Percentiles rank a stretch among this genome's conserved stretches.
Conservation (phyloP, 371 early-diverging fungal genomes). For the Rhizopus arrhizus region DNA sequence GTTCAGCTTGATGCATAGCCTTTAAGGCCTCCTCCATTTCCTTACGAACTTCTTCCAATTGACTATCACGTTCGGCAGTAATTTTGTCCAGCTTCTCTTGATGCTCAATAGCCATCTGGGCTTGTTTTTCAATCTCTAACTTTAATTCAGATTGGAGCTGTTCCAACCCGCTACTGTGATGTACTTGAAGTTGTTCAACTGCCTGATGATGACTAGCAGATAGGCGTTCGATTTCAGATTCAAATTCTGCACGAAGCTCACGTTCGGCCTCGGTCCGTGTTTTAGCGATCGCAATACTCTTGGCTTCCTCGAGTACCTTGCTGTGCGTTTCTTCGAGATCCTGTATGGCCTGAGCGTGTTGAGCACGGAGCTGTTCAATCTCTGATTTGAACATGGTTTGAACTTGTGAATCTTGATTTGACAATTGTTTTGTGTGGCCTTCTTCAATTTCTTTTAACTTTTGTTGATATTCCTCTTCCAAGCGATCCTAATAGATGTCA, state of each 20-base stretch:
- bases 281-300: slow-evolving; percentile 17
- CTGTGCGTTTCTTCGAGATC: slow-evolving; percentile 19
- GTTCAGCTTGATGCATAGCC: slow-evolving; percentile 27
- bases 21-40: slow-evolving; percentile 40
- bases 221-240: slow-evolving; percentile 37
- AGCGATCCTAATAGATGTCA: slow-evolving; percentile 17
- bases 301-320: slow-evolving; percentile 22
- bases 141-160: slow-evolving; percentile 37
- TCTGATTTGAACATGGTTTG: slow-evolving; percentile 19
- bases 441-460: slow-evolving; percentile 18
- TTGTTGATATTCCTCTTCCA: slow-evolving; percentile 20
- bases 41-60: slow-evolving; percentile 34
- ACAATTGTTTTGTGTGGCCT: slow-evolving; percentile 12
- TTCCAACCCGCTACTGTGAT: slow-evolving; percentile 33
- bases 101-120: slow-evolving; percentile 28
- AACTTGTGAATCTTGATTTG: slow-evolving; percentile 9
- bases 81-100: slow-evolving; percentile 28
- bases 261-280: slow-evolving; percentile 38
- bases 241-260: slow-evolving; percentile 39
- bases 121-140: slow-evolving; percentile 27
- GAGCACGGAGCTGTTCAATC: slow-evolving; percentile 18
- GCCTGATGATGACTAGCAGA: slow-evolving; percentile 38
- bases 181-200: slow-evolving; percentile 41
- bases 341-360: slow-evolving; percentile 23
- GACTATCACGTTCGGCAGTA: slow-evolving; percentile 23